phyloP scores from a whole-genome alignment of 2,329 filamentous ascomycete genomes.

The Stromatinia cepivora region DNA sequence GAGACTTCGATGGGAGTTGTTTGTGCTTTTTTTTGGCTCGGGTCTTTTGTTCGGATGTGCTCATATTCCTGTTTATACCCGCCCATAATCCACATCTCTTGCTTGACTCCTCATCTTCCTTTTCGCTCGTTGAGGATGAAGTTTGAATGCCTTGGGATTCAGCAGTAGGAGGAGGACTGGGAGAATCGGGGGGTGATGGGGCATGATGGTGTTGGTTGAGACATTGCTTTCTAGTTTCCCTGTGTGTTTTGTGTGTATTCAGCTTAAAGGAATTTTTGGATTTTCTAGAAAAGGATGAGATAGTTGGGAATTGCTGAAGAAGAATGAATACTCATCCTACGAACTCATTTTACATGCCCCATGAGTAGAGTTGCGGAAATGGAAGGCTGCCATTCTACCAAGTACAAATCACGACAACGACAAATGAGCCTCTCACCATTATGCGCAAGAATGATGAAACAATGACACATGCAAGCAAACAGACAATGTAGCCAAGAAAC shows the following conservation, averaged over 20 bases:
- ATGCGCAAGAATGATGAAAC: background rate
- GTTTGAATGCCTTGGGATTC: background rate
- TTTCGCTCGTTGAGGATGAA: no score
- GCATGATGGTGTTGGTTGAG: background rate
- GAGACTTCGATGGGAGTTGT: no score
- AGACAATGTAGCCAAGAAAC: background rate
- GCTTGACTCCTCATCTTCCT: no score
- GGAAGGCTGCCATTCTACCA: background rate
- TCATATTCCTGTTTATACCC: no score
- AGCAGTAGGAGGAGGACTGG: background rate
- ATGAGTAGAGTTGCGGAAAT: background rate
- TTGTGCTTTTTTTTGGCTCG: no score
- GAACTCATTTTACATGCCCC: background rate
- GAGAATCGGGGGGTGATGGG: background rate
- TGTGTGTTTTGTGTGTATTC: background rate
- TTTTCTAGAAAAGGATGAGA: background rate
- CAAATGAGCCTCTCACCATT: background rate
- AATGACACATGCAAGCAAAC: background rate
- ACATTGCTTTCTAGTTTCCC: background rate
- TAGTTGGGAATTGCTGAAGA: no score
- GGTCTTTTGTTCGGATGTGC: no score
- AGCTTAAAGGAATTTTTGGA: background rate
- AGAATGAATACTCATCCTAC: no score
- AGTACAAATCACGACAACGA: background rate
- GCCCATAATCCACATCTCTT: no score